These are phyloP conservation scores for Ophiostoma ips DNA, from an alignment of 2,329 filamentous ascomycete species.

Conservation along the genomic window DNA sequence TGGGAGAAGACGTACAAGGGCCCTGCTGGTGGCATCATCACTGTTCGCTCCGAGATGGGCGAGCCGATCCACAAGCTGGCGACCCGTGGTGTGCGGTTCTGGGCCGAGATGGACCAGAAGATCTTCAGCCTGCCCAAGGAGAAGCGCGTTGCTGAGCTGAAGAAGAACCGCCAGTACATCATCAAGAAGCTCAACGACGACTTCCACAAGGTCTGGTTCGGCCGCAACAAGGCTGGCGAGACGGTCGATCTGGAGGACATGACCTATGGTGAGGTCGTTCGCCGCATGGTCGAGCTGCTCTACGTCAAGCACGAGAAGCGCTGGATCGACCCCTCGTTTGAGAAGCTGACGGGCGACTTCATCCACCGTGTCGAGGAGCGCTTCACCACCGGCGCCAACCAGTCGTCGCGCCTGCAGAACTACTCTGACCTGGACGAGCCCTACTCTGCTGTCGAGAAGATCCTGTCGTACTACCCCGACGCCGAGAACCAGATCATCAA, in stretches of 20 bases:
- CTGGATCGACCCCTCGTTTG: constrained; percentile 82
- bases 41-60: constrained; percentile 96
- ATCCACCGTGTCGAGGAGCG: constrained; percentile 95
- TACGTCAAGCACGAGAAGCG: constrained; percentile 82
- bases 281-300: constrained; percentile 77
- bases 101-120: constrained; percentile 98
- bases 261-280: constrained; percentile 82
- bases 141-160: constrained; percentile 75
- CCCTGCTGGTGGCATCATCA: constrained; percentile 83
- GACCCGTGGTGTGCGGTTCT: constrained; percentile 89
- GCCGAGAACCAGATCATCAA: constrained; percentile 87
- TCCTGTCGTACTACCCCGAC: constrained; percentile 73
- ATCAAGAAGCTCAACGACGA: constrained; percentile 93
- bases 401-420: constrained; percentile 74
- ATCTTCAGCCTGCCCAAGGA: constrained; percentile 95
- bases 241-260: constrained; percentile 86
- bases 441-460: constrained; percentile 61
- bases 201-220: constrained; percentile 96
- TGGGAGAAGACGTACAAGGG: constrained; percentile 95
- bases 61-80: constrained; percentile 98
- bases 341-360: constrained; percentile 79
- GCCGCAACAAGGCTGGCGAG: constrained; percentile 65
- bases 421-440: constrained; percentile 80
- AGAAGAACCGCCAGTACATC: constrained; percentile 80
- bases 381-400: constrained; percentile 59